Base-by-base conservation (phyloP, 352 stramenopile genomes). In the Globisporangium irregulare region DNA sequence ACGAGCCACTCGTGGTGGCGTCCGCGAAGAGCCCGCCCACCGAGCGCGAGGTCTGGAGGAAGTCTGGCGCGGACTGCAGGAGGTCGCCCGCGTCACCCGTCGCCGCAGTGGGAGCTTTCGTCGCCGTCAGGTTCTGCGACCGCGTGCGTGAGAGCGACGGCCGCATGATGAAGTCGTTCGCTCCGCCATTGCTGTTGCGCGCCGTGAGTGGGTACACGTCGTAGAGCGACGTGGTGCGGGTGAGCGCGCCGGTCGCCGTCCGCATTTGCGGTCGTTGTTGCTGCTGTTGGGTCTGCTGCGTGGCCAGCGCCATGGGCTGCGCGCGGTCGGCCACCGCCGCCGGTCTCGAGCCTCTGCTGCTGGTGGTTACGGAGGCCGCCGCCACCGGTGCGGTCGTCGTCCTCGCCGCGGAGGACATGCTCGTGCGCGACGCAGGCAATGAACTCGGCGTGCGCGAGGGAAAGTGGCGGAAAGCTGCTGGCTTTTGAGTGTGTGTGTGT, bases 201-300 rank as follows among this genome's bases (percentile, higher is more conserved):
- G 80, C 72, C 57, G 74, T 82, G 15, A 91, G 77, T 71, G 83
- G 80, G 64, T 89, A 91, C 75, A 77, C 81, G 58, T 87, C 83
- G 76, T 91, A 91, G 70, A 91, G 83, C 85, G 65, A 70, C 46
- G 18, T 65, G 22, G 51, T 22, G 32, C 29, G 34, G 38, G 64
- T 46, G 41, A 54, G 64, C 36, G 60, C 32, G 54, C 53, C 6
- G 3, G 22, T 27, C 43, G 60, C 24, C 20, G 36, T 54, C 20
- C 38, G 38, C 59, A 55, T 4, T 20, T 36, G 48, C 56, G 54
- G 62, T 51, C 43, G 15, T 6, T n/a, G 41, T 20, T 50, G 41
- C 6, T 50, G 43, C 15, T 50, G 41, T 6, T 50, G 43, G 5
- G 15, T n/a, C 43, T 50, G 29, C 22, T 59, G 69, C 64, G 25